Evolutionary conservation across 345 rosid species (phyloP).

Genomic region (Populus alba): DNA sequence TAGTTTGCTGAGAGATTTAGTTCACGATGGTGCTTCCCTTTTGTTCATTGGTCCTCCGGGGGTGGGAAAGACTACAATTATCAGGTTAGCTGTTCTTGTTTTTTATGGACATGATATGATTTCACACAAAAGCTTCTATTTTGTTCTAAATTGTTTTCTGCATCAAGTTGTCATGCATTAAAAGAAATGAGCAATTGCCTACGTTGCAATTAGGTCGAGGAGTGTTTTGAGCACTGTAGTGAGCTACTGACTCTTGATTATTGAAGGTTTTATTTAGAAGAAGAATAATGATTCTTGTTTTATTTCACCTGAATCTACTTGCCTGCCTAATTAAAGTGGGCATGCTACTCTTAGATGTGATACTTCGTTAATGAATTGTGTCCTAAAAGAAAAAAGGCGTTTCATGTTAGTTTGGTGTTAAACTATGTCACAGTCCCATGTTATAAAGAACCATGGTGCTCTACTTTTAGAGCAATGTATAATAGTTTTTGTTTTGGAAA

Average conservation of each 20-base stretch:
- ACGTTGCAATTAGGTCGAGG: not conserved
- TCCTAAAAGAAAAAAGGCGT: no score
- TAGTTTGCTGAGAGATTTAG: constrained; percentile 65
- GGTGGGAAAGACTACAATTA: constrained; percentile 92
- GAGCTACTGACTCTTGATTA: not conserved
- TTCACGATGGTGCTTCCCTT: constrained; percentile 72
- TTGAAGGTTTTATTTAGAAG: no score
- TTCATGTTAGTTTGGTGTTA: no score
- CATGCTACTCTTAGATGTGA: not conserved
- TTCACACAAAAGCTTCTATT: not conserved
- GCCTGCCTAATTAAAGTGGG: no score
- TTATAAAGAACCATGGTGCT: not conserved
- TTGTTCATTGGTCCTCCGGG: constrained; percentile 96
- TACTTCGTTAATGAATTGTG: not conserved
- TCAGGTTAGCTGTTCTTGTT: constrained; percentile 48
- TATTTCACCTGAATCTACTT: not conserved
- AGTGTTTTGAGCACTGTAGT: not conserved
- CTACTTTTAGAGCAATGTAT: not conserved
- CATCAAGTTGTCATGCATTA: not conserved
- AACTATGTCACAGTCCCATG: no score
- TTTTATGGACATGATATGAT: not conserved
- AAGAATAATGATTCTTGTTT: no score
- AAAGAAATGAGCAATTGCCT: not conserved
- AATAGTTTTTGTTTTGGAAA: not conserved
- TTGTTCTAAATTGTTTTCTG: not conserved